Percentiles rank a stretch among this genome's conserved stretches.
These are phyloP conservation scores for Podila minutissima DNA, from an alignment of 192 early-diverging fungal species.

Conservation along the genomic window DNA sequence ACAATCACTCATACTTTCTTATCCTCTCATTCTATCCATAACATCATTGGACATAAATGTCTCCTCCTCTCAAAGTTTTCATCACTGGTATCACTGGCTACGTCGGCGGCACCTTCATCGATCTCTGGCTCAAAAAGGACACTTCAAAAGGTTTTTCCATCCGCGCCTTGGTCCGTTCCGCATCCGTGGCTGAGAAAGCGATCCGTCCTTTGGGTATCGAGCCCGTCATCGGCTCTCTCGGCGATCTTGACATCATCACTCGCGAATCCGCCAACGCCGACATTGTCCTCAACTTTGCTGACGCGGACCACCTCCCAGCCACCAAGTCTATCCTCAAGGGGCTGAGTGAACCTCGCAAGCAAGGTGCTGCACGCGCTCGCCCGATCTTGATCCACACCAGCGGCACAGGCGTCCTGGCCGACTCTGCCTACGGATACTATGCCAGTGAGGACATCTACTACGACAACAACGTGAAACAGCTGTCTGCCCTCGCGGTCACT, in stretches of 20 bases:
- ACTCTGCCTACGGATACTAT: slow-evolving; percentile 10
- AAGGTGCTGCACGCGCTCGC: slow-evolving; percentile 8
- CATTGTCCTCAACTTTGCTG: slow-evolving; percentile 27
- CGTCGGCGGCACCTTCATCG: slow-evolving; percentile 22
- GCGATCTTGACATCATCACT: slow-evolving; percentile 9
- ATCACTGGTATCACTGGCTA: slow-evolving; percentile 39
- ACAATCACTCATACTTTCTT: too few species aligned
- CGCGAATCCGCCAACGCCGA: slow-evolving; percentile 32
- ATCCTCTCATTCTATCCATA: too few species aligned
- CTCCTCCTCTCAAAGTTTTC: slow-evolving; percentile 20
- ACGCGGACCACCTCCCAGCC: slow-evolving; percentile 35
- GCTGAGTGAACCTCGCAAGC: slow-evolving; percentile 5
- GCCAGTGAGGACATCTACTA: slow-evolving; percentile 18
- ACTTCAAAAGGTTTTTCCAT: not conserved
- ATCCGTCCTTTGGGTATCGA: slow-evolving; percentile 29
- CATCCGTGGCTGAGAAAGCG: slow-evolving; percentile 17
- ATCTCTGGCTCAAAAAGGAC: slow-evolving; percentile 31
- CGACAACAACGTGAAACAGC: slow-evolving; percentile 23
- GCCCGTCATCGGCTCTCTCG: slow-evolving; percentile 40
- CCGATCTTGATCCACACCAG: slow-evolving; percentile 47
- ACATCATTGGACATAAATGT: too few species aligned
- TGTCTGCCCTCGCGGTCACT: not conserved
- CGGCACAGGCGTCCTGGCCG: slow-evolving; percentile 36
- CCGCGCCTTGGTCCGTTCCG: slow-evolving; percentile 32
- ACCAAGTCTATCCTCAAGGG: slow-evolving; percentile 28